Percentiles rank a stretch among this genome's conserved stretches.
These are phyloP conservation scores for Capsicum pubescens DNA, from an alignment of 257 asterid genomes.

Conservation along the genomic window DNA sequence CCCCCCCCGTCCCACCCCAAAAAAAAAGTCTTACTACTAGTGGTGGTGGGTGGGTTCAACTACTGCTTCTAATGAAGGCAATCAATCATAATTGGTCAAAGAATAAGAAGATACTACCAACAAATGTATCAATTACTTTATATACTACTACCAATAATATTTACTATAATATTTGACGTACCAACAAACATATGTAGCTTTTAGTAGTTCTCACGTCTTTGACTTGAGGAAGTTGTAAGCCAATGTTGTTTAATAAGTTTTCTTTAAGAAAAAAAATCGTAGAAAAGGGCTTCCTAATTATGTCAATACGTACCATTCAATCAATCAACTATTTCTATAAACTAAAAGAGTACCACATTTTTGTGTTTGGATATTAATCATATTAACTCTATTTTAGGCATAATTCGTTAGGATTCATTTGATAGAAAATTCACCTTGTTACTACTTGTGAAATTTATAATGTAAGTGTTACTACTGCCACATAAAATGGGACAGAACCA, in stretches of 20 bases:
- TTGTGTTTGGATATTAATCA: neutral
- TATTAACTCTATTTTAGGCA: neutral
- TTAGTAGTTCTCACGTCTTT: neutral
- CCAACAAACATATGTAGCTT: neutral
- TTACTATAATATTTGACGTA: neutral
- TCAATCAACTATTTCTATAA: too few relatives aligned
- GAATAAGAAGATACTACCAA: neutral
- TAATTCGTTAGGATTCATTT: neutral
- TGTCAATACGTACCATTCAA: too few relatives aligned
- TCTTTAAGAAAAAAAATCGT: neutral
- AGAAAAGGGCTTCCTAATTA: too few relatives aligned
- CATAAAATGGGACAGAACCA: neutral
- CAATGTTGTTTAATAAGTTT: neutral
- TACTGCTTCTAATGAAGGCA: slow-evolving; percentile 21
- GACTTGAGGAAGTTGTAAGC: neutral
- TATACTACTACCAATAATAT: neutral
- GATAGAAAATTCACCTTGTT: neutral
- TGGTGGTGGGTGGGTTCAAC: slow-evolving; percentile 7
- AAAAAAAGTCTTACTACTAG: neutral
- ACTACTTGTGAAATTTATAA: neutral
- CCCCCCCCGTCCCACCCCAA: neutral
- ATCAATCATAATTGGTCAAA: slow-evolving; percentile 15
- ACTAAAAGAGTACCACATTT: neutral
- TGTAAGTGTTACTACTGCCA: neutral
- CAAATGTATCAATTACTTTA: neutral